These are phyloP conservation scores for Sclerotinia sclerotiorum DNA, from an alignment of 2,329 filamentous ascomycete species.

Conservation along the genomic window DNA sequence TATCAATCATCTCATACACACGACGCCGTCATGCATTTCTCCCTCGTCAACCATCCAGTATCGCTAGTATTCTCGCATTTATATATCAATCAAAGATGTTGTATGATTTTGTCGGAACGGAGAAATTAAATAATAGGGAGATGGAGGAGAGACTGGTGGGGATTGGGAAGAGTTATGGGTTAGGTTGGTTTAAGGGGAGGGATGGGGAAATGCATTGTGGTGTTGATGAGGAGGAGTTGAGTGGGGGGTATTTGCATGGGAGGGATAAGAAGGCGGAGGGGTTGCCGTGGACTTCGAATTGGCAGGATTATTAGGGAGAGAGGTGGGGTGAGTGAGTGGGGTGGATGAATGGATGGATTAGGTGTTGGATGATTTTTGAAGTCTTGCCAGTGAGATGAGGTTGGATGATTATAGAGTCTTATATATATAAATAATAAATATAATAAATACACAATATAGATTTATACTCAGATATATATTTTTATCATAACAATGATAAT, in stretches of 20 bases:
- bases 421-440: too few relatives aligned
- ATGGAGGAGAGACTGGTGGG: constrained; percentile 62
- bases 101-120: constrained; percentile 70
- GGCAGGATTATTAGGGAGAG: constrained; percentile 34
- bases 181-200: constrained; percentile 74
- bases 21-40: constrained; percentile 68
- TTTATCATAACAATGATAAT: too few relatives aligned
- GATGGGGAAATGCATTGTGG: constrained; percentile 75
- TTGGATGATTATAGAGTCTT: too few relatives aligned
- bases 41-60: constrained; percentile 70
- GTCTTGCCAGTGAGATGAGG: too few relatives aligned
- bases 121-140: constrained; percentile 52
- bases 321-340: too few relatives aligned
- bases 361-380: too few relatives aligned
- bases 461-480: too few relatives aligned
- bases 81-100: constrained; percentile 82
- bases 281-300: constrained; percentile 38
- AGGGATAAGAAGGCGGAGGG: constrained; percentile 37
- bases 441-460: too few relatives aligned
- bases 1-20: constrained; percentile 59
- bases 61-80: constrained; percentile 72
- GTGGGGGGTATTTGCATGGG: constrained; percentile 61
- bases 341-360: background rate
- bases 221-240: constrained; percentile 73
- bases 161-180: constrained; percentile 66